Conservation (phyloP, 805 yeast genomes). For the Kodamaea restingae region DNA sequence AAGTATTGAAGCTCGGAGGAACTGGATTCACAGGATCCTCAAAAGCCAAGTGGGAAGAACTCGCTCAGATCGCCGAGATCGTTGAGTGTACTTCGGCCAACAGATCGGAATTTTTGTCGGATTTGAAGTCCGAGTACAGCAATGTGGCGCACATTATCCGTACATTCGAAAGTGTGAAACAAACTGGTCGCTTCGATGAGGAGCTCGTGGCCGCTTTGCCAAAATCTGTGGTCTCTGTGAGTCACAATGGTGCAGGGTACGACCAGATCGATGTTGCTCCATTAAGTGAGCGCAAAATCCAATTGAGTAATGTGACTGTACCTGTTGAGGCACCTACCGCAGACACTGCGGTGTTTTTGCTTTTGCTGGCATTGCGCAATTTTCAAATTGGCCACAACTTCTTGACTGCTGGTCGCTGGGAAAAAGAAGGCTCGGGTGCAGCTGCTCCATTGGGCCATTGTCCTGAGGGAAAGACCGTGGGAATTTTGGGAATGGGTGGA, state of each 20-base stretch:
- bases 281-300: constrained; percentile 50
- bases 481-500: constrained; percentile 86
- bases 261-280: constrained; percentile 64
- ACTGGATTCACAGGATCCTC: constrained; percentile 17
- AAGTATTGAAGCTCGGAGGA: constrained; percentile 61
- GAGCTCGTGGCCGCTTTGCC: constrained; percentile 59
- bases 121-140: constrained; percentile 41
- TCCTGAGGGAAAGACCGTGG: constrained; percentile 72
- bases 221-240: constrained; percentile 44
- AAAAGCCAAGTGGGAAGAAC: constrained; percentile 55
- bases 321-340: constrained; percentile 72
- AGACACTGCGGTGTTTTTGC: constrained; percentile 59
- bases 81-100: constrained; percentile 31
- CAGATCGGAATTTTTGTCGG: constrained; percentile 40
- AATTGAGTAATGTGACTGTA: constrained; percentile 63
- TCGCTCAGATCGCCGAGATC: constrained; percentile 41
- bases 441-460: constrained; percentile 67
- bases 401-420: constrained; percentile 59
- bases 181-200: constrained; percentile 63
- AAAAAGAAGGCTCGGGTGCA: constrained; percentile 27
- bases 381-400: constrained; percentile 57
- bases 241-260: constrained; percentile 73
- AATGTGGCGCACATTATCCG: constrained; percentile 44
- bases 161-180: constrained; percentile 47
- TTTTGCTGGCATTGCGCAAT: constrained; percentile 63